A percentile compares a stretch with the other conserved stretches of the same genome.
Conservation (phyloP, 192 early-diverging fungal genomes). For the Allomyces arbusculus region DNA sequence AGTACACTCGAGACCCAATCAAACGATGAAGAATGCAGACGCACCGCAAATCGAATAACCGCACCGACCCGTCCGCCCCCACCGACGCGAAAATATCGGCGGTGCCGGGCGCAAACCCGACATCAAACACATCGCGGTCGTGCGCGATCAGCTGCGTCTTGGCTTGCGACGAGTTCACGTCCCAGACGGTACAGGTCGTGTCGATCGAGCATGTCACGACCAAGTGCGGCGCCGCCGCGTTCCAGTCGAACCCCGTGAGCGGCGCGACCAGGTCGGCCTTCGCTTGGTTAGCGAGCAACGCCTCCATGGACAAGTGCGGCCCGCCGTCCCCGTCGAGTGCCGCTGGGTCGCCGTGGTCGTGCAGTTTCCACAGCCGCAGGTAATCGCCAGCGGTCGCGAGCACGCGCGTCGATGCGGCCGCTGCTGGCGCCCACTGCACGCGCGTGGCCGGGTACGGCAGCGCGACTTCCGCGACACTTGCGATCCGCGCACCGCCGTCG, state of each 20-base stretch:
- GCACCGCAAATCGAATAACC: conserved; percentile 87
- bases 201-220: conserved; percentile 88
- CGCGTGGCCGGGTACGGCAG: neutral
- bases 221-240: conserved; percentile 58
- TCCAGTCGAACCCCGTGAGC: conserved; percentile 96
- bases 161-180: conserved; percentile 83
- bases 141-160: conserved; percentile 99
- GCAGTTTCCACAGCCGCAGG: conserved; percentile 71
- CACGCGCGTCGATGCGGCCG: conserved; percentile 11
- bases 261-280: conserved; percentile 70
- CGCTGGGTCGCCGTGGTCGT: conserved; percentile 18
- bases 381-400: conserved; percentile 76
- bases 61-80: conserved; percentile 90
- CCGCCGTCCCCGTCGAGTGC: conserved; percentile 10
- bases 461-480: neutral
- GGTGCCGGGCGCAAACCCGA: conserved; percentile 70
- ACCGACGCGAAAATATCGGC: conserved; percentile 86
- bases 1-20: neutral
- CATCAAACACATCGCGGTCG: conserved; percentile 94
- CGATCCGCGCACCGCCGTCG: neutral
- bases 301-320: conserved; percentile 14
- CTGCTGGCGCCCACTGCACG: neutral
- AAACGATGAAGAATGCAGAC: neutral
- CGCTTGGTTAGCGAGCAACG: conserved; percentile 34
- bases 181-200: conserved; percentile 99